Conservation (phyloP, 1,284 basidiomycete genomes). For the Rhodotorula sp. region DNA sequence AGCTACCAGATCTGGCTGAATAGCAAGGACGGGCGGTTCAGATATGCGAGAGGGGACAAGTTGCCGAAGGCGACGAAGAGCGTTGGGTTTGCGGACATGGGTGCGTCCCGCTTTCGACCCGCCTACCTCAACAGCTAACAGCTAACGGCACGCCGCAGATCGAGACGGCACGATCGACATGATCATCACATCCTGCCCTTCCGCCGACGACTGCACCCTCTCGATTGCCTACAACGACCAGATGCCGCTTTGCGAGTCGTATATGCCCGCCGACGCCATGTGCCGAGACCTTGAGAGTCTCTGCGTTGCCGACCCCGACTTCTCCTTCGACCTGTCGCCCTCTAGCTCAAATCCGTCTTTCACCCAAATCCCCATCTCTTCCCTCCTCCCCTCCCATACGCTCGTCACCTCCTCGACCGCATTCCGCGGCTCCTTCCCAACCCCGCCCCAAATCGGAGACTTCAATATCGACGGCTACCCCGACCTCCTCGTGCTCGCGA, state of each 20-base stretch:
- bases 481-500: slow-evolving; percentile 70
- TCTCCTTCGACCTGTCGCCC: slow-evolving; percentile 68
- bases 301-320: slow-evolving; percentile 75
- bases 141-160: slow-evolving; percentile 55
- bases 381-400: slow-evolving; percentile 57
- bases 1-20: slow-evolving; percentile 92
- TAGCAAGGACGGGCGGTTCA: slow-evolving; percentile 70
- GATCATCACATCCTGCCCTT: slow-evolving; percentile 79
- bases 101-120: slow-evolving; percentile 53
- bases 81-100: slow-evolving; percentile 87
- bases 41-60: slow-evolving; percentile 63
- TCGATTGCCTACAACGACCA: slow-evolving; percentile 95
- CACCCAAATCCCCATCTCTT: slow-evolving; percentile 63
- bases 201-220: slow-evolving; percentile 72
- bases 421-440: slow-evolving; percentile 61
- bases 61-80: slow-evolving; percentile 76
- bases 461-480: slow-evolving; percentile 93
- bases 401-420: slow-evolving; percentile 64
- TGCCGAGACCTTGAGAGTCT: slow-evolving; percentile 78
- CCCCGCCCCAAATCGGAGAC: slow-evolving; percentile 81
- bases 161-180: slow-evolving; percentile 96
- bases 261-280: slow-evolving; percentile 36
- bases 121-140: not conserved
- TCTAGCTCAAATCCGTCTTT: slow-evolving; percentile 57
- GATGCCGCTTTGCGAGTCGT: slow-evolving; percentile 66